Evolutionary conservation across 2,329 filamentous ascomycete genomes (phyloP), one percentile per base, ranked within the genome.

Genomic region (Graphilbum sp.): DNA sequence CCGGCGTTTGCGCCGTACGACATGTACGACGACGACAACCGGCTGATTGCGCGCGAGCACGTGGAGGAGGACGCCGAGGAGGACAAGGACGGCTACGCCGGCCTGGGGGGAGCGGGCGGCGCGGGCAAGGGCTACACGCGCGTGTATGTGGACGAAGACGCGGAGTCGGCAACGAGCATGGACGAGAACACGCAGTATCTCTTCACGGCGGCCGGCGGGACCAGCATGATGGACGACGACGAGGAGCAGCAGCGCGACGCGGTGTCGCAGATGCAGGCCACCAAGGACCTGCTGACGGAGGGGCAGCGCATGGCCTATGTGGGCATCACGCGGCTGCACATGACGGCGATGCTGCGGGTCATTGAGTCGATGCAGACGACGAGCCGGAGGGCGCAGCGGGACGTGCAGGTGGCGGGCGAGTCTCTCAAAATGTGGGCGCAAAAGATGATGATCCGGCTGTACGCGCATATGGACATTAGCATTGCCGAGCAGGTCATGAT

Each of bases 101-200:
- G 79, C 13, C 68, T 94, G 0, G 87, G 88, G 19, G 87, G 87
- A 21, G 88, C 88, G 9, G 87, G 88, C 19, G 87, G 87, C 21
- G 88, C 88, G 9, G 86, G 86, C 30, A 95, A 86, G 57, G 90
- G 90, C 5, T 98, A 98, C 55, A 98, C 90, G 1, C 72, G 86
- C 35, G 85, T 98, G n/a, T 73, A 92, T 45, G 70, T 94, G 49
- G 90, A 98, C 49, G 90, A 98, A 46, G 90, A 98, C 57, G 87
- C 79, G 13, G 75, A 93, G 54, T 95, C 87, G 21, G 81, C 81
- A 35, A 98, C 86, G 4, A 96, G 88, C 60, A 75, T 98, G 75
- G 90, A 98, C 53, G 90, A 98, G 41, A 88, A 96, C 51, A 98
- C 90, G 0, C 77, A 86, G 40, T 98, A 98, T 54, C 68, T 98